Base-by-base conservation (phyloP, 805 yeast species). In the Saccharomycopsis capsularis region DNA sequence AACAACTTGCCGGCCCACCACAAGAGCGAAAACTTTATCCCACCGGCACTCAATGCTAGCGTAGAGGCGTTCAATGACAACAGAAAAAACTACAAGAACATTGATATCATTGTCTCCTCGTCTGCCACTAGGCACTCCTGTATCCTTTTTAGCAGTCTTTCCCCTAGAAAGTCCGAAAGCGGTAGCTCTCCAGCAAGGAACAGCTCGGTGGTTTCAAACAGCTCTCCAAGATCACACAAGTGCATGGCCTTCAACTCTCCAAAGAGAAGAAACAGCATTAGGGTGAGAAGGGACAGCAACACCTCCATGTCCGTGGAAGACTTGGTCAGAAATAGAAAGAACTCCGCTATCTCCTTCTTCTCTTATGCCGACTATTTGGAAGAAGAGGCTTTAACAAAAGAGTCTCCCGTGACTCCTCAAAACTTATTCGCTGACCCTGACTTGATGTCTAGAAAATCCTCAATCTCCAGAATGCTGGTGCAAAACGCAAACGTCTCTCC, bases 1-100 rank as follows among this genome's bases (percentile, higher is more conserved):
- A 35, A 35, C 18, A 48, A 19, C 22, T 19, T 40, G 2, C 49
- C 52, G 11, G 21, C 23, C 7, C 50, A 50, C 38, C 32, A 37
- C 37, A 45, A 40, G 19, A 30, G 29, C 5, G 55, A 52, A 19
- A 47, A 52, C 42, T 46, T 39, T 13, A 30, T 52, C 39, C 51
- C 55, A 23, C 47, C 55, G n/a, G 51, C 42, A 6, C 38, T 52
- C 29, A 51, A 49, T 27, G 55, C 55, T 18, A 46, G 50, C 37
- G 47, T 49, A 4, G 55, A 52, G 43, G 55, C 50, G 6, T 41
- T 52, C 15, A 25, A 16, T 24, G 21, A n/a, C n/a, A 16, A 34
- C 18, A n/a, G 38, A 34, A 34, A 16, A 5, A 9, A 9, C 13
- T 29, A 29, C 13, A 29, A 13, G 13, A 29, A 29, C 32, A 29